Evolutionary conservation across 2,329 filamentous ascomycete genomes (phyloP).

Genomic region (Diaporthe vaccinii): DNA sequence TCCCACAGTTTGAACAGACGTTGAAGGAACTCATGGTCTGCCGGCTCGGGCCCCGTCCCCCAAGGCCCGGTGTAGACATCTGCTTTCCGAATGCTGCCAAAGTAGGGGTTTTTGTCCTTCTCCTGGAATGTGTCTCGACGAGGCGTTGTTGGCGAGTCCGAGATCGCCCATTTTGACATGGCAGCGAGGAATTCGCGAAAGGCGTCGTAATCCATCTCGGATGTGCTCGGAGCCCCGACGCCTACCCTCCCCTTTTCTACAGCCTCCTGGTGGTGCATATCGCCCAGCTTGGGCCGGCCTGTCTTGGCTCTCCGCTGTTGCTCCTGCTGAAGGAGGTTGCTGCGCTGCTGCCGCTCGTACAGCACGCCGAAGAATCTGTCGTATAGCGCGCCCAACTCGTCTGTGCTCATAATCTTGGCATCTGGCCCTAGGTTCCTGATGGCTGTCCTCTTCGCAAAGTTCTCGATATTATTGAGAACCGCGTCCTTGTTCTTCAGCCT

Average conservation of each 20-base stretch:
- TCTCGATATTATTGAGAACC: constrained; percentile 96
- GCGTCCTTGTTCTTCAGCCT: constrained; percentile 93
- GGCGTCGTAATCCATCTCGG: constrained; percentile 96
- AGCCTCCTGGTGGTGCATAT: constrained; percentile 60
- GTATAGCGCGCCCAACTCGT: constrained; percentile 91
- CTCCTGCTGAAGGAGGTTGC: constrained; percentile 82
- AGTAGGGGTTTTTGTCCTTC: constrained; percentile 71
- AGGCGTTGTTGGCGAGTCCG: constrained; percentile 80
- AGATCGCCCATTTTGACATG: constrained; percentile 92
- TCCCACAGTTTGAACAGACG: constrained; percentile 93
- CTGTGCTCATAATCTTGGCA: constrained; percentile 88
- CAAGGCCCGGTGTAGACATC: constrained; percentile 63
- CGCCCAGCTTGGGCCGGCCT: constrained; percentile 57
- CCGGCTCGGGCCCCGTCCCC: constrained; percentile 75
- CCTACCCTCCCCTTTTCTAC: constrained; percentile 90
- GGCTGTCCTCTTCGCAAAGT: constrained; percentile 95
- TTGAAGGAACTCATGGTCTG: constrained; percentile 94
- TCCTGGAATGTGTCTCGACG: constrained; percentile 61
- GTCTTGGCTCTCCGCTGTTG: constrained; percentile 75
- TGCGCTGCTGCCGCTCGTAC: constrained; percentile 91
- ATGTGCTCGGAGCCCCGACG: constrained; percentile 84
- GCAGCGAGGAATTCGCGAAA: constrained; percentile 94
- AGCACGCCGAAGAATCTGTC: constrained; percentile 93
- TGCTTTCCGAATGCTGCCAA: constrained; percentile 66
- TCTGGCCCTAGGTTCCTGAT: constrained; percentile 96